A percentile compares a stretch with the other conserved stretches of the same genome.
Conservation (phyloP, 345 rosid species). For the Carallia pectinifolia region DNA sequence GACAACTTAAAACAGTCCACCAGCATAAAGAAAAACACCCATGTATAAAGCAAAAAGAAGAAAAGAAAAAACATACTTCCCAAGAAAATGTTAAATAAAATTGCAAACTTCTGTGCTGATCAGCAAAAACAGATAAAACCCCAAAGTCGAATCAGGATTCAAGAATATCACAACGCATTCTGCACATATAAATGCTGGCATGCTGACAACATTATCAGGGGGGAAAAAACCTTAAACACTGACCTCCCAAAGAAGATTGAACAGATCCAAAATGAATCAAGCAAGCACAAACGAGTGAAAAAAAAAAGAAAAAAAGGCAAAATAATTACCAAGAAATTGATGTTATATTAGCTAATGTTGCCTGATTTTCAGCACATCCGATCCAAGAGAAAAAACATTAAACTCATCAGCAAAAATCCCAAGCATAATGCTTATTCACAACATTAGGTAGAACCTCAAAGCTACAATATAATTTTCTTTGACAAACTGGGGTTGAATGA, state of each 20-base stretch:
- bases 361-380: neutral
- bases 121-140: too few species aligned
- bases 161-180: too few species aligned
- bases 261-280: too few species aligned
- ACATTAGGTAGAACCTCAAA: neutral
- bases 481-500: neutral
- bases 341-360: neutral
- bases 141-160: too few species aligned
- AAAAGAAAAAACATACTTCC: neutral
- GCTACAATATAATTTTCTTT: neutral
- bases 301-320: neutral
- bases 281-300: too few species aligned
- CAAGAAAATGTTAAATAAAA: too few species aligned
- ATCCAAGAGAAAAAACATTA: neutral
- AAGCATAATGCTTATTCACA: neutral
- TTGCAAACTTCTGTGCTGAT: too few species aligned
- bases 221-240: too few species aligned
- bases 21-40: slow-evolving; percentile 19
- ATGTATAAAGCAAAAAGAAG: slow-evolving; percentile 8
- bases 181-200: too few species aligned
- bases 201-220: too few species aligned
- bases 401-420: neutral
- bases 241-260: too few species aligned
- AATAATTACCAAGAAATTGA: neutral
- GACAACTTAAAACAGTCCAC: slow-evolving; percentile 29